Evolutionary conservation across 2,329 filamentous ascomycete genomes (phyloP).

Genomic region (Pestalotiopsis sp.): DNA sequence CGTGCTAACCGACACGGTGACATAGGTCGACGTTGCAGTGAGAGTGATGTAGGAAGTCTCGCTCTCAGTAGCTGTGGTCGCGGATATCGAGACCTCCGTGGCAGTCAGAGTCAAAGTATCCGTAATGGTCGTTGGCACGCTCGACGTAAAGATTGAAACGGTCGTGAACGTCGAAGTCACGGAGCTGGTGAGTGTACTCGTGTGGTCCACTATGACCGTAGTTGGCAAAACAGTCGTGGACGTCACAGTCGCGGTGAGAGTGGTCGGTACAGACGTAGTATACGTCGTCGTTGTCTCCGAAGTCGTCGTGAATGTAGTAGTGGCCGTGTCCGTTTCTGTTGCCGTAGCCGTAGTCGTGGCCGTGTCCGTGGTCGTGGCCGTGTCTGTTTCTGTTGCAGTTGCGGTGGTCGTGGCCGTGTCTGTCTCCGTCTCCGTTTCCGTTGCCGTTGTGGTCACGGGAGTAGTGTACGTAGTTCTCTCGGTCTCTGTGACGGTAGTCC

Average conservation of each 20-base stretch:
- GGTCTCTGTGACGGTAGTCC: constrained; percentile 15
- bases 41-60: constrained; percentile 24
- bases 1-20: constrained; percentile 28
- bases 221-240: constrained; percentile 6
- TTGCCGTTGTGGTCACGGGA: background rate
- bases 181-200: background rate
- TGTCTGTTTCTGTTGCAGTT: background rate
- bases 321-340: constrained; percentile 7
- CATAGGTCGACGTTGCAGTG: constrained; percentile 28
- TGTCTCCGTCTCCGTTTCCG: too few species aligned
- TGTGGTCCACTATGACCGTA: constrained; percentile 5
- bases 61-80: constrained; percentile 22
- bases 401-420: too few species aligned
- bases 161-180: constrained; percentile 14
- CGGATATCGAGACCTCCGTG: constrained; percentile 19
- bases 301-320: constrained; percentile 17
- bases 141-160: constrained; percentile 21
- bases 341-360: constrained; percentile 17
- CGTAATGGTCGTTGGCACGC: constrained; percentile 21
- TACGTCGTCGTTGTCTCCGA: constrained; percentile 11
- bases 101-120: constrained; percentile 20
- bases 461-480: constrained; percentile 13
- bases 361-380: constrained; percentile 22
- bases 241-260: constrained; percentile 9
- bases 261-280: constrained; percentile 12